phyloP scores from a whole-genome alignment of 208 protist genomes.

The Trypanosoma congolense region DNA sequence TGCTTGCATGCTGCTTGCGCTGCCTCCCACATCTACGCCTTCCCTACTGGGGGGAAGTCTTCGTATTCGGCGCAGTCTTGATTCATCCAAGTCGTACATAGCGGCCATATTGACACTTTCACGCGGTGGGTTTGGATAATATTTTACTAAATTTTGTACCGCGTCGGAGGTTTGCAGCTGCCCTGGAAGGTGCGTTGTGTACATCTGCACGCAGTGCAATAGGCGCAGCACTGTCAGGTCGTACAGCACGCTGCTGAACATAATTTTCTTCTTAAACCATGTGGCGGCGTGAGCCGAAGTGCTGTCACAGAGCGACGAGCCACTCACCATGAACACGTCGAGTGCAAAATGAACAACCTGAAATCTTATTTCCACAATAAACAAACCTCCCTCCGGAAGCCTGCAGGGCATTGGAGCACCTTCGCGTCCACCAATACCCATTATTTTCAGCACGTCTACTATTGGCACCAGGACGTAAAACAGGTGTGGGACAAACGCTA shows the following conservation, averaged over 20 bases:
- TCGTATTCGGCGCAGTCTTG: constrained; percentile 50
- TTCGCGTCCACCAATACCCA: constrained; percentile 13
- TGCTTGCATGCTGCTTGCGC: constrained; percentile 3
- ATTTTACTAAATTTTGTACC: constrained; percentile 58
- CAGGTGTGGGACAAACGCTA: constrained; percentile 18
- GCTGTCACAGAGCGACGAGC: constrained; percentile 38
- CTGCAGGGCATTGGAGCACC: no score
- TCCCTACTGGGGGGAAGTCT: constrained; percentile 22
- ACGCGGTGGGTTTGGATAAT: constrained; percentile 68
- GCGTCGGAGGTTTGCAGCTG: constrained; percentile 38
- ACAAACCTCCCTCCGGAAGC: constrained; percentile 51
- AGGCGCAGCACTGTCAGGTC: constrained; percentile 54
- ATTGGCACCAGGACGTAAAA: constrained; percentile 28
- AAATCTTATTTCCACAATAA: constrained; percentile 82
- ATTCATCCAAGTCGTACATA: constrained; percentile 59
- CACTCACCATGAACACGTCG: constrained; percentile 81
- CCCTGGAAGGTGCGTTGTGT: constrained; percentile 35
- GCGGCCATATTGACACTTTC: constrained; percentile 48
- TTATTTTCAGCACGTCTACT: constrained; percentile 7
- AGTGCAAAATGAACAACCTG: constrained; percentile 86
- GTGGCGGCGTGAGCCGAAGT: constrained; percentile 51
- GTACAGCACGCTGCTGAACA: constrained; percentile 79
- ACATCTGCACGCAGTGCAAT: constrained; percentile 29
- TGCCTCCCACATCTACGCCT: constrained; percentile 1
- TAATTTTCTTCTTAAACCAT: constrained; percentile 66